These are phyloP conservation scores for Serendipita vermifera DNA, from an alignment of 768 basidiomycete genomes.

Conservation along the genomic window DNA sequence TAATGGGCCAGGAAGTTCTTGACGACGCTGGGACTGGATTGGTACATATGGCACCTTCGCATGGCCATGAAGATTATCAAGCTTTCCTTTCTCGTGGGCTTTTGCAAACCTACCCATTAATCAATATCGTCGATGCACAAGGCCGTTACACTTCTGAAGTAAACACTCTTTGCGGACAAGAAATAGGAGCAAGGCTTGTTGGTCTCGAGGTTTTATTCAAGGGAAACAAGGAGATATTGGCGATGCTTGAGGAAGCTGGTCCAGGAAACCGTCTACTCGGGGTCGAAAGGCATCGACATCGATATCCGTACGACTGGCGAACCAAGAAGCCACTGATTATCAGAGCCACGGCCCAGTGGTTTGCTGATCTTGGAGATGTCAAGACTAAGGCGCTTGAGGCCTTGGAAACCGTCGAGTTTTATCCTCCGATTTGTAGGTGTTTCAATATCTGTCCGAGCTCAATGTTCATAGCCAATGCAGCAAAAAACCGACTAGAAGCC, in stretches of 20 bases:
- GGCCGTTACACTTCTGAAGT: conserved; percentile 59
- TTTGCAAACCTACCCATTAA: conserved; percentile 25
- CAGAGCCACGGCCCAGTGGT: conserved; percentile 95
- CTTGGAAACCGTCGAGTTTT: conserved; percentile 57
- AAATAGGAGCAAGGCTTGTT: conserved; percentile 33
- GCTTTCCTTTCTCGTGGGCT: conserved; percentile 43
- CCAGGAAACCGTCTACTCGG: conserved; percentile 40
- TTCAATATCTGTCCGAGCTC: conserved; percentile 10
- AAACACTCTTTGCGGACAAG: conserved; percentile 42
- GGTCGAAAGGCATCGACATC: conserved; percentile 62
- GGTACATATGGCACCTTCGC: conserved; percentile 91
- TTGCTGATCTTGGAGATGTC: conserved; percentile 78
- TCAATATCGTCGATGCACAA: conserved; percentile 53
- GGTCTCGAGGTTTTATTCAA: conserved; percentile 62
- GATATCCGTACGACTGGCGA: conserved; percentile 96
- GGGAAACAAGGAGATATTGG: conserved; percentile 55
- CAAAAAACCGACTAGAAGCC: conserved; percentile 74
- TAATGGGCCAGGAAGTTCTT: conserved; percentile 21
- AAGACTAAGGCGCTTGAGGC: conserved; percentile 62
- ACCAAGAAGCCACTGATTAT: conserved; percentile 79
- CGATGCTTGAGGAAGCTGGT: conserved; percentile 39
- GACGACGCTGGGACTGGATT: conserved; percentile 79
- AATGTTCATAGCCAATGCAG: conserved; percentile 21
- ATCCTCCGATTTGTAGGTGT: conserved; percentile 56
- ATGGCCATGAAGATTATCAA: conserved; percentile 85